These are phyloP conservation scores for Fremontodendron californicum DNA, from an alignment of 345 rosid species.

Conservation along the genomic window DNA sequence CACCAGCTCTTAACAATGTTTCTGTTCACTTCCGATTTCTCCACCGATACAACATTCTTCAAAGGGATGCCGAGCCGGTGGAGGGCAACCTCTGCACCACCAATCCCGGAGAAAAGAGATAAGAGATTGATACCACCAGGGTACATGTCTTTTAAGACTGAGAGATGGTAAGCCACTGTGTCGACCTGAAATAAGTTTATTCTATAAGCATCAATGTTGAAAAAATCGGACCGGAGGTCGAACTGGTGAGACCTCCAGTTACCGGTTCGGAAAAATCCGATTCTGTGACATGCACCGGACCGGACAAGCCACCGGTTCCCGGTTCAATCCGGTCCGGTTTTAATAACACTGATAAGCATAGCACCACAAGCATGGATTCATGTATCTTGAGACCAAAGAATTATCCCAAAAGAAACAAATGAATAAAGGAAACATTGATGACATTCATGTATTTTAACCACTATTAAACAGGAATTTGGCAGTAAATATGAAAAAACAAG, in stretches of 20 bases:
- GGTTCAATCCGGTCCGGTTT: no score
- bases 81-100: slow-evolving; percentile 93
- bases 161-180: slow-evolving; percentile 85
- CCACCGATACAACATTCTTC: slow-evolving; percentile 74
- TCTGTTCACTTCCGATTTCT: slow-evolving; percentile 59
- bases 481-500: background rate
- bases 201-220: no score
- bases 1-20: slow-evolving; percentile 63
- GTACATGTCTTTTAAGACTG: slow-evolving; percentile 53
- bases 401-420: no score
- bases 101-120: slow-evolving; percentile 91
- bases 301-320: no score
- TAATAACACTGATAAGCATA: no score
- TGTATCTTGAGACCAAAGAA: no score
- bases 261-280: no score
- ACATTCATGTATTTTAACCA: background rate
- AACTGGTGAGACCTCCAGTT: no score
- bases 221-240: no score
- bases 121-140: slow-evolving; percentile 66
- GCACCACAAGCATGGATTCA: background rate
- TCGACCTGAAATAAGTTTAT: slow-evolving; percentile 53
- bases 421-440: no score
- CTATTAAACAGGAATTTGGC: background rate
- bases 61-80: slow-evolving; percentile 59
- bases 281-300: no score